A percentile compares a stretch with the other conserved stretches of the same genome.
Conservation (phyloP, 768 basidiomycete genomes). For the Vararia minispora region DNA sequence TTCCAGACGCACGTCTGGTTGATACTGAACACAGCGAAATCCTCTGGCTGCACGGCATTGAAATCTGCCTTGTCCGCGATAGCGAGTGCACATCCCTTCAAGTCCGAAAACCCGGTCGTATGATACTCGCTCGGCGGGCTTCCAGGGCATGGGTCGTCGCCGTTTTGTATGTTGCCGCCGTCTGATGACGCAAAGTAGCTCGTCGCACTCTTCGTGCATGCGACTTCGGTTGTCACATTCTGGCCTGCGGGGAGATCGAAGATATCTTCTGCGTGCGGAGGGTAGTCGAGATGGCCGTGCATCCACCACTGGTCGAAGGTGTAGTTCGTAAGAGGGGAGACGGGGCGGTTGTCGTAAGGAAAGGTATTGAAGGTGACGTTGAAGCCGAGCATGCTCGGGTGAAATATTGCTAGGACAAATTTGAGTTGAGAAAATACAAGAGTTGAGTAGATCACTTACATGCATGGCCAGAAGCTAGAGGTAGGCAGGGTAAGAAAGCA, state of each 20-base stretch:
- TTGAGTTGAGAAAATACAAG: no score
- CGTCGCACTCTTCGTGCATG: conserved; percentile 50
- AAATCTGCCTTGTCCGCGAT: conserved; percentile 69
- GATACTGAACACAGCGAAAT: conserved; percentile 64
- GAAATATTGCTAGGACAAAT: conserved; percentile 44
- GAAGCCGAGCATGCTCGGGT: conserved; percentile 56
- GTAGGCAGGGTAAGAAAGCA: no score
- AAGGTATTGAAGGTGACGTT: conserved; percentile 46
- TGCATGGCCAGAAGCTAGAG: no score
- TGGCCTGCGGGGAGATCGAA: conserved; percentile 52
- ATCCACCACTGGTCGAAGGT: conserved; percentile 46
- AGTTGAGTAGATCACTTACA: no score
- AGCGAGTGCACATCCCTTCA: conserved; percentile 55
- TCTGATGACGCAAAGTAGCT: conserved; percentile 40
- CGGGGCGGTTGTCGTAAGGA: conserved; percentile 56
- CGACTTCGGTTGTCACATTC: conserved; percentile 40
- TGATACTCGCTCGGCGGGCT: conserved; percentile 36
- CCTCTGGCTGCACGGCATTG: conserved; percentile 44
- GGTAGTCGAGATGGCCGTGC: conserved; percentile 45
- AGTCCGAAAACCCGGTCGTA: conserved; percentile 40
- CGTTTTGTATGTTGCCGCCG: conserved; percentile 42
- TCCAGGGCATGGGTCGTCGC: conserved; percentile 42
- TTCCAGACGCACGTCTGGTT: conserved; percentile 71
- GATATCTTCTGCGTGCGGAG: conserved; percentile 44
- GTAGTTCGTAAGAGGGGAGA: conserved; percentile 25